Percentiles rank a stretch among this genome's conserved stretches.
Conservation (phyloP, 495 filamentous ascomycete species). For the Pseudotulostoma volvatum region DNA sequence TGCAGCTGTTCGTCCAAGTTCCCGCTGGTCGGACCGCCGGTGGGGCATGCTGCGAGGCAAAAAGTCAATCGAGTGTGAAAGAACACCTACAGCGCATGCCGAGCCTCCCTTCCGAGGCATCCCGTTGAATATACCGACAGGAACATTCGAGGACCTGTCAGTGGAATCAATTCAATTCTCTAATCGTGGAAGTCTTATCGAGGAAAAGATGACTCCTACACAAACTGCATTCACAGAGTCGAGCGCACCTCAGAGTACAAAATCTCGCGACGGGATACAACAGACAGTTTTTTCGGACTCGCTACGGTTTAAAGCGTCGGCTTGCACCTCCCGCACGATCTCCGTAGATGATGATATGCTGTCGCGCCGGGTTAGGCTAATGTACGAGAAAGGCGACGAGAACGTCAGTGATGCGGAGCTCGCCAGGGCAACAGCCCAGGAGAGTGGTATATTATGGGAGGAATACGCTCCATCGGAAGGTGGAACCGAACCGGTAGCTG, state of each 20-base stretch:
- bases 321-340: constrained; percentile 19
- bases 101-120: constrained; percentile 35
- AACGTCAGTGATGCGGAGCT: constrained; percentile 34
- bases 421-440: constrained; percentile 28
- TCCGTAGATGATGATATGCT: constrained; percentile 74
- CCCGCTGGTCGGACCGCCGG: constrained; percentile 31
- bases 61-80: constrained; percentile 22
- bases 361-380: constrained; percentile 74
- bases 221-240: constrained; percentile 6
- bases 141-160: constrained; percentile 34
- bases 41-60: constrained; percentile 22
- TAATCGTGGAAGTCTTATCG: constrained; percentile 34
- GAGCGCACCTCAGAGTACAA: neutral
- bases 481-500: neutral
- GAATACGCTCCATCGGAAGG: constrained; percentile 23
- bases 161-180: constrained; percentile 40
- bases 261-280: neutral
- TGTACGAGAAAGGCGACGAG: constrained; percentile 67
- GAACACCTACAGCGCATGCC: constrained; percentile 16
- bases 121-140: constrained; percentile 39
- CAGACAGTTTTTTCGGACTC: constrained; percentile 8
- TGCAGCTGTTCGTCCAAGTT: constrained; percentile 18
- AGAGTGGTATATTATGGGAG: constrained; percentile 42
- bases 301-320: constrained; percentile 21
- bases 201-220: constrained; percentile 11